Percentiles rank a stretch among this genome's conserved stretches.
These are phyloP conservation scores for Trichoderma aggressivum DNA, from an alignment of 2,329 filamentous ascomycete species.

Conservation along the genomic window DNA sequence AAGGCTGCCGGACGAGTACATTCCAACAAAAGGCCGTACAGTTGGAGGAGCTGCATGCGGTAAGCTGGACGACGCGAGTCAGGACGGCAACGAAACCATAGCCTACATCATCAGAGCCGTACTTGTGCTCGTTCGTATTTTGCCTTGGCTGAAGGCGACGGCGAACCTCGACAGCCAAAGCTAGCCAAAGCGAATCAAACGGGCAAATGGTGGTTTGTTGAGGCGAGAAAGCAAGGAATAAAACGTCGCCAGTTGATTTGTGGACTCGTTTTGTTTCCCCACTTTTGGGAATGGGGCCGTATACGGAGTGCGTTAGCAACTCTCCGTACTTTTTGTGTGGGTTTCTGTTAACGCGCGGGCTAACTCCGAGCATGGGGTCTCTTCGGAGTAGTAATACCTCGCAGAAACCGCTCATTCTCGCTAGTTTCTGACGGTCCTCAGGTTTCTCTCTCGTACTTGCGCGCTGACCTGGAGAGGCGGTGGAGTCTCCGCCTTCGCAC, in stretches of 20 bases:
- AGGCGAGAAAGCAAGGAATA: background rate
- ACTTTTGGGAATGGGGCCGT: background rate
- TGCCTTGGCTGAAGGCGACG: background rate
- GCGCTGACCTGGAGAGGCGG: background rate
- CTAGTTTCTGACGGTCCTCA: background rate
- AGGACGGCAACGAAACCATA: background rate
- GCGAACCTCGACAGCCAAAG: background rate
- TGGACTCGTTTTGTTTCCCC: background rate
- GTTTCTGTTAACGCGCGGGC: background rate
- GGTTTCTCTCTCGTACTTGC: background rate
- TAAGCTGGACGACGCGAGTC: background rate
- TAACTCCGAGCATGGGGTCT: background rate
- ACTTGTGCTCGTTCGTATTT: constrained; percentile 9
- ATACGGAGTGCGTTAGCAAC: background rate
- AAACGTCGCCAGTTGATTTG: background rate
- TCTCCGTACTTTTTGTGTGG: background rate
- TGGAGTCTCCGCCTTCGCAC: background rate
- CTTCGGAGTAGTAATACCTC: no score
- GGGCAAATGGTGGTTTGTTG: background rate
- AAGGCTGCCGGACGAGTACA: background rate
- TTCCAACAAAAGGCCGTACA: background rate
- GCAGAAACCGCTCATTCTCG: background rate
- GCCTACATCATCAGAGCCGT: background rate
- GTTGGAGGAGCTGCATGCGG: constrained; percentile 1
- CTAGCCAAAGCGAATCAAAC: background rate